Percentiles rank a stretch among this genome's conserved stretches.
These are phyloP conservation scores for Candida krabiensis DNA, from an alignment of 805 yeast species.

Conservation along the genomic window DNA sequence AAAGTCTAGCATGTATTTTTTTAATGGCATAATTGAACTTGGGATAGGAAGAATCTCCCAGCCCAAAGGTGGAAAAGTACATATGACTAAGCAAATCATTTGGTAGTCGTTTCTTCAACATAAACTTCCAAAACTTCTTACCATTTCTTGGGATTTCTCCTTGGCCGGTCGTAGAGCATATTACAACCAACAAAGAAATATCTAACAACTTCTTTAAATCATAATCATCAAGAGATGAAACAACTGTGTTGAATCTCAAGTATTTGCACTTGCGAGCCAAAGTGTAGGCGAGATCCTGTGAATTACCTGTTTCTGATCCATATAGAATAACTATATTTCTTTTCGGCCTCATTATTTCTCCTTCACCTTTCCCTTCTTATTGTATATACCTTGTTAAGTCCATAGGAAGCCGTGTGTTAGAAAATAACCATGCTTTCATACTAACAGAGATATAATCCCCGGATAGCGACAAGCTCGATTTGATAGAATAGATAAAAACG, in stretches of 20 bases:
- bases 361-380: no score
- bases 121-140: slow-evolving; percentile 67
- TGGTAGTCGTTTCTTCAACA: slow-evolving; percentile 67
- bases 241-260: slow-evolving; percentile 46
- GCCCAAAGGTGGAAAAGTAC: slow-evolving; percentile 73
- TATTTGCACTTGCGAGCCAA: slow-evolving; percentile 57
- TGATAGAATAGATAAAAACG: slow-evolving; percentile 2
- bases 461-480: neutral
- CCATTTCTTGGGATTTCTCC: slow-evolving; percentile 88
- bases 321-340: slow-evolving; percentile 59
- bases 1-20: slow-evolving; percentile 73
- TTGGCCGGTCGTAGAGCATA: slow-evolving; percentile 93
- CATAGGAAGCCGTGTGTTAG: no score
- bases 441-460: no score
- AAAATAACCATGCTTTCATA: no score
- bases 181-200: slow-evolving; percentile 46
- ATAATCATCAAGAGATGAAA: slow-evolving; percentile 60
- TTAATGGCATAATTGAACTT: slow-evolving; percentile 85
- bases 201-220: slow-evolving; percentile 54
- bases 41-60: slow-evolving; percentile 93
- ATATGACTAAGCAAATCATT: slow-evolving; percentile 58
- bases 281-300: slow-evolving; percentile 78
- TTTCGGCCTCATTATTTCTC: slow-evolving; percentile 20
- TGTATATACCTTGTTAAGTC: no score
- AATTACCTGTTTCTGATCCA: slow-evolving; percentile 92